Percentiles rank a stretch among this genome's conserved stretches.
These are phyloP conservation scores for Platanus orientalis DNA, from an alignment of 164 flowering plant species.

Conservation along the genomic window DNA sequence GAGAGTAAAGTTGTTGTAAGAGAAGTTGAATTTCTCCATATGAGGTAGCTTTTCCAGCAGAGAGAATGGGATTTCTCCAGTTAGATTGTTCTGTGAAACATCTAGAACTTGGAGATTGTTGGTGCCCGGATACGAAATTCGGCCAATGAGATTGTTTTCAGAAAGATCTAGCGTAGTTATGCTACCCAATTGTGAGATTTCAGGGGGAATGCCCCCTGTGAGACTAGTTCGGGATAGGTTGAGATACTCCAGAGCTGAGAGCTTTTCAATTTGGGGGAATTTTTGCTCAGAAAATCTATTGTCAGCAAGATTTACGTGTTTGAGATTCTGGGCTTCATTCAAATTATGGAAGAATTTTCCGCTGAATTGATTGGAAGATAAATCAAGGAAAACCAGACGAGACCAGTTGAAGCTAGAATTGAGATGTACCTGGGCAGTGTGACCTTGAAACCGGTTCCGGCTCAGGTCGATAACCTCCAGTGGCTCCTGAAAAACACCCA, in stretches of 20 bases:
- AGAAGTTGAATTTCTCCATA: constrained; percentile 70
- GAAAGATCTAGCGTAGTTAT: constrained; percentile 61
- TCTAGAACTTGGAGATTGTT: constrained; percentile 41
- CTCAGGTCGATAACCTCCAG: no score
- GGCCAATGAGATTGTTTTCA: no score
- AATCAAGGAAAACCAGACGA: no score
- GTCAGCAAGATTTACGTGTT: constrained; percentile 67
- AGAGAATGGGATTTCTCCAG: constrained; percentile 42
- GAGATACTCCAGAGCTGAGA: constrained; percentile 52
- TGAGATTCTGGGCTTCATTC: no score
- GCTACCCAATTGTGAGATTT: constrained; percentile 35
- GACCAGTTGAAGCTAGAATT: no score
- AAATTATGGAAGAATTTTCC: constrained; percentile 40
- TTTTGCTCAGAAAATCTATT: constrained; percentile 54
- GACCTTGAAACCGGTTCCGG: no score
- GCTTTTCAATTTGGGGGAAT: constrained; percentile 37
- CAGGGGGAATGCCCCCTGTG: constrained; percentile 41
- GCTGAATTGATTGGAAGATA: no score
- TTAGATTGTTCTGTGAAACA: no score
- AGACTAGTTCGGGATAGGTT: constrained; percentile 61
- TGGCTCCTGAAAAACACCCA: no score
- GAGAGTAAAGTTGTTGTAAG: constrained; percentile 62
- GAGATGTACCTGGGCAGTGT: no score
- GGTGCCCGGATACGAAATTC: constrained; percentile 19
- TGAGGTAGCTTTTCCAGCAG: constrained; percentile 36